These are phyloP conservation scores for Aspergillus thermomutatus DNA, from an alignment of 2,329 filamentous ascomycete genomes.

Conservation along the genomic window DNA sequence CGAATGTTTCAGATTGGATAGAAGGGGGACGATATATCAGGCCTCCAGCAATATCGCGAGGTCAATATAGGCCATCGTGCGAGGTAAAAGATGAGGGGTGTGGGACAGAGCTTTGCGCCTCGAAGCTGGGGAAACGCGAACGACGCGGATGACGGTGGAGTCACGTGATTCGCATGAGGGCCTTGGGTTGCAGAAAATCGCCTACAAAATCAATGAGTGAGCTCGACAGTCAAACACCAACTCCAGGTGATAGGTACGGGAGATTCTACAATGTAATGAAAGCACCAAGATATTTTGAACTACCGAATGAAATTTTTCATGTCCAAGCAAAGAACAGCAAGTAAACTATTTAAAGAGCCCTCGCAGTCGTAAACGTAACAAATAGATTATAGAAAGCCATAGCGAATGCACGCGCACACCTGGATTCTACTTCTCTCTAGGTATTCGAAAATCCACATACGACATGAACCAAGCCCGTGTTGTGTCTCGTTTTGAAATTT, in stretches of 20 bases:
- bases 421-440: conserved; percentile 30
- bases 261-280: neutral
- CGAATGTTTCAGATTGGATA: neutral
- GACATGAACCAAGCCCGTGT: conserved; percentile 25
- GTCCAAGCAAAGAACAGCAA: conserved; percentile 26
- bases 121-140: conserved; percentile 18
- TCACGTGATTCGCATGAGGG: conserved; percentile 10
- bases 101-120: conserved; percentile 6
- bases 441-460: conserved; percentile 28
- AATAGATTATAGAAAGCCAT: conserved; percentile 23
- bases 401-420: conserved; percentile 26
- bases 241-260: neutral
- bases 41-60: neutral
- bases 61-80: neutral
- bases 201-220: too few species aligned
- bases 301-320: conserved; percentile 29
- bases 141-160: conserved; percentile 13
- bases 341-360: conserved; percentile 23
- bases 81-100: conserved; percentile 5
- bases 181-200: too few species aligned
- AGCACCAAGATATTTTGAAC: conserved; percentile 1
- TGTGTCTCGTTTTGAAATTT: conserved; percentile 26
- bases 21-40: neutral
- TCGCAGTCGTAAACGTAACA: conserved; percentile 30
- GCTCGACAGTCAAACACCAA: too few species aligned